Evolutionary conservation across 148 eudicot genomes (phyloP), one percentile per base, ranked within the genome.

Genomic region (Rhododendron henanense): DNA sequence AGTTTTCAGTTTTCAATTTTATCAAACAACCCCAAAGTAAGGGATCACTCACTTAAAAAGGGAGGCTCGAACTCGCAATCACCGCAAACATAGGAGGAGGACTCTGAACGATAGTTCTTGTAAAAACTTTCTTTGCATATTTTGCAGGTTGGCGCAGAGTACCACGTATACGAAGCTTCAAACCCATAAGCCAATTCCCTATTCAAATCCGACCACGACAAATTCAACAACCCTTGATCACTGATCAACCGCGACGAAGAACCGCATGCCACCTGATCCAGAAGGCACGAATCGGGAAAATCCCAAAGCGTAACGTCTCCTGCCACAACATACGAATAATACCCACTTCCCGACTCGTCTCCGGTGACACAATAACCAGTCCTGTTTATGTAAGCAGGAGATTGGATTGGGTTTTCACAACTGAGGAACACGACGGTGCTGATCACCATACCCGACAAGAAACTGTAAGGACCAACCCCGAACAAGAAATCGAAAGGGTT

Each of bases 121-220:
- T 51, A 13, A 51, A 0, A 51, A 21, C 5, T 1, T 6, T 63
- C 31, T 13, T 0, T 23, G 10, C 9, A 14, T 53, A 1, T 0
- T 5, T 57, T 19, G 63, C 63, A 79, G 59, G 19, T 9, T 10
- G 0, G 0, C 1, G 0, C 39, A 15, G 13, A n/a, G 6, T 50
- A 6, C 57, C 61, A 41, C 44, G 5, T 39, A 39, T 39, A 79
- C 8, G 8, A 33, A 5, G 82, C 78, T 47, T 85, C 87, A 61
- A 85, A 50, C 39, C 89, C 89, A 57, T 69, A 73, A 0, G 81
- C 89, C 81, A 87, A 33, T 48, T 28, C 33, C 47, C 73, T 82
- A 33, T 69, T 55, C 8, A 84, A 57, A 39, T 44, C 73, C 23
- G 31, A 25, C 55, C 35, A 81, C 13, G 89, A 84, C 25, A 51